phyloP scores from a whole-genome alignment of 2,329 filamentous ascomycete species.

The Akanthomyces dipterigenus region DNA sequence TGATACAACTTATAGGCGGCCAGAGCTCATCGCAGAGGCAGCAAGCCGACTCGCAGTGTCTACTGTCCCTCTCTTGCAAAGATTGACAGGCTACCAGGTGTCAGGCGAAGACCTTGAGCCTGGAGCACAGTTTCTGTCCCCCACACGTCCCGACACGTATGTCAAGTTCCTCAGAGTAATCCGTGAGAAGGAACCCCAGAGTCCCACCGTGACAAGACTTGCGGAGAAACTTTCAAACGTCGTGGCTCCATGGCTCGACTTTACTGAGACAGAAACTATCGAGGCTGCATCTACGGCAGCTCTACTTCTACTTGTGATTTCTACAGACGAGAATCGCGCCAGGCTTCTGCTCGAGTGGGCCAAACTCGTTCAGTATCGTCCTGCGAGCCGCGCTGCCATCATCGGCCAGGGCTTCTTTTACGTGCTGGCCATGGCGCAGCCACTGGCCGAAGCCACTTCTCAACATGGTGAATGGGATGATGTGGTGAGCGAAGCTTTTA shows the following conservation, averaged over 20 bases:
- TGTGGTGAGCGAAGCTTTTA: constrained; percentile 38
- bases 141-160: constrained; percentile 16
- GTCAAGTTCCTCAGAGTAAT: constrained; percentile 18
- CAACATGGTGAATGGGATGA: constrained; percentile 19
- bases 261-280: constrained; percentile 44
- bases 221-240: constrained; percentile 24
- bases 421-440: constrained; percentile 44
- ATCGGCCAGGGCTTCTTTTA: constrained; percentile 46
- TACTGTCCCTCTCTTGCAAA: constrained; percentile 40
- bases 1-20: constrained; percentile 45
- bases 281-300: constrained; percentile 44
- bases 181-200: constrained; percentile 3
- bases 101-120: constrained; percentile 13
- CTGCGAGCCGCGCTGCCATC: constrained; percentile 25
- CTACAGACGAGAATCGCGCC: constrained; percentile 28
- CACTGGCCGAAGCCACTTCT: constrained; percentile 25
- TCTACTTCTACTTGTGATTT: constrained; percentile 42
- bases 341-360: constrained; percentile 41
- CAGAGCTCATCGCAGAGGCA: constrained; percentile 59
- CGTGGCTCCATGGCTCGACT: constrained; percentile 40
- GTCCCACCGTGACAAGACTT: constrained; percentile 17
- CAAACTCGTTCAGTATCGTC: constrained; percentile 30
- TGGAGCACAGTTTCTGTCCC: constrained; percentile 21
- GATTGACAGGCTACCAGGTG: constrained; percentile 20
- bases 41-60: constrained; percentile 52